These are phyloP conservation scores for Barnettozyma sp. DNA, from an alignment of 805 yeast species.

Conservation along the genomic window DNA sequence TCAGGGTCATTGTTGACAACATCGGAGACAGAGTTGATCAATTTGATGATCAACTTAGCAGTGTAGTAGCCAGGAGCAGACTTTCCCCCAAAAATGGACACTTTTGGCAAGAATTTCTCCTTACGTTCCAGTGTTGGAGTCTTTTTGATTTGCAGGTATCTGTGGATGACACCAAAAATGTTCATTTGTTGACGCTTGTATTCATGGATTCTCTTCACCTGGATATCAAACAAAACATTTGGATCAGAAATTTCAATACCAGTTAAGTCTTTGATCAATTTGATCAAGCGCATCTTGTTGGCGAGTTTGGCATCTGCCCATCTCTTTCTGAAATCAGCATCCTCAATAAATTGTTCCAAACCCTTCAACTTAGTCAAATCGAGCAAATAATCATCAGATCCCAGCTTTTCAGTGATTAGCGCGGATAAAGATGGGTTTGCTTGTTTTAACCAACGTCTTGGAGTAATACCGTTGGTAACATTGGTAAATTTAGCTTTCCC, in stretches of 20 bases:
- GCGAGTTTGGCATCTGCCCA: constrained; percentile 69
- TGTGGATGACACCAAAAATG: constrained; percentile 79
- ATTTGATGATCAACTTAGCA: constrained; percentile 85
- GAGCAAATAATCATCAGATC: constrained; percentile 62
- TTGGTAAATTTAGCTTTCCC: constrained; percentile 82
- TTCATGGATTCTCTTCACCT: constrained; percentile 92
- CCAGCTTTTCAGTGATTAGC: constrained; percentile 66
- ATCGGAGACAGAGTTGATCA: constrained; percentile 73
- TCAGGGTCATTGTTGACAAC: constrained; percentile 76
- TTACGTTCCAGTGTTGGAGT: constrained; percentile 56
- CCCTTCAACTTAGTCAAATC: constrained; percentile 61
- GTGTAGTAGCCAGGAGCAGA: constrained; percentile 97
- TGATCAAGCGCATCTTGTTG: constrained; percentile 64
- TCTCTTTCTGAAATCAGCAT: constrained; percentile 52
- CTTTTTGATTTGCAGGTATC: constrained; percentile 71
- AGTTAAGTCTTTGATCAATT: constrained; percentile 57
- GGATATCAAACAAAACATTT: constrained; percentile 77
- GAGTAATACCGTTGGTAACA: constrained; percentile 93
- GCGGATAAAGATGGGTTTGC: constrained; percentile 78
- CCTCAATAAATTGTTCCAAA: constrained; percentile 61
- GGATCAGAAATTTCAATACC: constrained; percentile 53
- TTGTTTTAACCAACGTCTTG: constrained; percentile 93
- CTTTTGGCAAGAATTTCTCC: constrained; percentile 59
- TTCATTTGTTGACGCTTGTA: constrained; percentile 93
- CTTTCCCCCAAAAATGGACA: constrained; percentile 85